These are phyloP conservation scores for Solanum chacoense DNA, from an alignment of 305 asterid species.

Conservation along the genomic window DNA sequence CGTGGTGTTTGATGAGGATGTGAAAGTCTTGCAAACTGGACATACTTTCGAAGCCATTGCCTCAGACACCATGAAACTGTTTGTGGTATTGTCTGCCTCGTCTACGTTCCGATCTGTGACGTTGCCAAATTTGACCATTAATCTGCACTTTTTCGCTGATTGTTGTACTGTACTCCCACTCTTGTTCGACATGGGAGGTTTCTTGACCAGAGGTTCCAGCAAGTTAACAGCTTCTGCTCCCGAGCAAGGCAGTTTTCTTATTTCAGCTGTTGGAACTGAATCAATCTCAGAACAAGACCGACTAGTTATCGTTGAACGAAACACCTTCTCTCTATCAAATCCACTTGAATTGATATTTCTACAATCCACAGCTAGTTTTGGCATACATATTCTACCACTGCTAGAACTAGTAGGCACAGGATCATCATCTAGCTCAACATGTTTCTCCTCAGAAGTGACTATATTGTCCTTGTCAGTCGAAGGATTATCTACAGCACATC, in stretches of 20 bases:
- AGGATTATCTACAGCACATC: slow-evolving; percentile 7
- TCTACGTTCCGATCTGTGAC: slow-evolving; percentile 23
- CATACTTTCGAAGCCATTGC: slow-evolving; percentile 85
- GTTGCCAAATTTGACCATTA: slow-evolving; percentile 38
- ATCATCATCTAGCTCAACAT: slow-evolving; percentile 13
- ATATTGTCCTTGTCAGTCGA: slow-evolving; percentile 8
- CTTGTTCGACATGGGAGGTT: slow-evolving; percentile 23
- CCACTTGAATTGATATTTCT: slow-evolving; percentile 25
- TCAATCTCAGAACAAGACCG: slow-evolving; percentile 36
- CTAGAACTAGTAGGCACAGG: slow-evolving; percentile 4
- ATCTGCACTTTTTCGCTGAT: slow-evolving; percentile 49
- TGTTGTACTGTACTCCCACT: slow-evolving; percentile 18
- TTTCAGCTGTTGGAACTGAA: slow-evolving; percentile 18
- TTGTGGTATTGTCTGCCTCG: slow-evolving; percentile 32
- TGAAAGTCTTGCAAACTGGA: slow-evolving; percentile 90
- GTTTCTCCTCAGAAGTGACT: slow-evolving; percentile 25
- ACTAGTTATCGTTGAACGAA: slow-evolving; percentile 25
- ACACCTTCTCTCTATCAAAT: slow-evolving; percentile 33
- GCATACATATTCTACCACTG: slow-evolving; percentile 10
- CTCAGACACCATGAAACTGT: slow-evolving; percentile 40
- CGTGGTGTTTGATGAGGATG: slow-evolving; percentile 94
- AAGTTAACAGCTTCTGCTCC: slow-evolving; percentile 24
- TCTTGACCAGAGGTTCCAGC: slow-evolving; percentile 8
- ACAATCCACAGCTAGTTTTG: slow-evolving; percentile 19
- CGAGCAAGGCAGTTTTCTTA: slow-evolving; percentile 13